phyloP scores from a whole-genome alignment of 345 rosid species.

The Kernera saxatilis region DNA sequence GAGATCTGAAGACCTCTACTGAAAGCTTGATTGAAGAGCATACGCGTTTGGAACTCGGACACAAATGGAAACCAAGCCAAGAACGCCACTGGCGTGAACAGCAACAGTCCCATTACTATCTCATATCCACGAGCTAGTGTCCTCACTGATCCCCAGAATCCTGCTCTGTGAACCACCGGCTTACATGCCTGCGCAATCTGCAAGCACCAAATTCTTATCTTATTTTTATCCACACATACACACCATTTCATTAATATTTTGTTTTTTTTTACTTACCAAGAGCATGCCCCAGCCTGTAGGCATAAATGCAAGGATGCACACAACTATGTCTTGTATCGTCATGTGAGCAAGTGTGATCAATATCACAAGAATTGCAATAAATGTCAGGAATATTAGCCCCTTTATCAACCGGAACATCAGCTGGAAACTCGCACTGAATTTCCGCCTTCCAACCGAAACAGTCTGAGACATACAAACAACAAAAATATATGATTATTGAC shows the following conservation, averaged over 20 bases:
- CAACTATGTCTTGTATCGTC: slow-evolving; percentile 80
- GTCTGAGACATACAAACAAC: slow-evolving; percentile 44
- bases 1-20: slow-evolving; percentile 99
- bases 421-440: slow-evolving; percentile 91
- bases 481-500: neutral
- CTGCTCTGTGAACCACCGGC: slow-evolving; percentile 61
- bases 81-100: slow-evolving; percentile 98
- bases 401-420: slow-evolving; percentile 89
- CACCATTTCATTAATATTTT: neutral
- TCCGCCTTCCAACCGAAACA: slow-evolving; percentile 91
- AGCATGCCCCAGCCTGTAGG: slow-evolving; percentile 99
- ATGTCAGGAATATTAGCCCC: slow-evolving; percentile 90
- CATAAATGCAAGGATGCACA: slow-evolving; percentile 96
- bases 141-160: slow-evolving; percentile 86
- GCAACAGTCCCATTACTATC: slow-evolving; percentile 82
- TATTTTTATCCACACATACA: neutral
- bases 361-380: slow-evolving; percentile 65
- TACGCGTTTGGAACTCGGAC: slow-evolving; percentile 97
- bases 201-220: neutral
- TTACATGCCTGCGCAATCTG: slow-evolving; percentile 97
- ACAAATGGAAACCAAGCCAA: slow-evolving; percentile 99
- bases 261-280: slow-evolving; percentile 42
- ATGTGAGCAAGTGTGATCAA: slow-evolving; percentile 80
- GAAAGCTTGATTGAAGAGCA: slow-evolving; percentile 99
- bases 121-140: slow-evolving; percentile 97